A percentile compares a stretch with the other conserved stretches of the same genome.
Conservation (phyloP, 805 yeast species). For the Candida orba region DNA sequence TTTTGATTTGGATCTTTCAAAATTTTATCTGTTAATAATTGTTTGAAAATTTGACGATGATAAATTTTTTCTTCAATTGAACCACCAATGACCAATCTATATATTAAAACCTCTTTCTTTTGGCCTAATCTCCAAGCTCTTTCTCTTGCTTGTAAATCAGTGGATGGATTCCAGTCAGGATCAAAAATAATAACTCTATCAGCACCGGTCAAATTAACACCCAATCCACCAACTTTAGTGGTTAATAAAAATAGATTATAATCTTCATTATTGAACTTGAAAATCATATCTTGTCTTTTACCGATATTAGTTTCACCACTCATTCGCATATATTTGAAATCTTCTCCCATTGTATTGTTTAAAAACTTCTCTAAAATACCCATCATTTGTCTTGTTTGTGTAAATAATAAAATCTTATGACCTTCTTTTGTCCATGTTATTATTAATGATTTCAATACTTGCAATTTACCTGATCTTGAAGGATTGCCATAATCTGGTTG, state of each 20-base stretch:
- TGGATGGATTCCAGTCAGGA: conserved; percentile 99
- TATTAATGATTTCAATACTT: conserved; percentile 71
- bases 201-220: conserved; percentile 92
- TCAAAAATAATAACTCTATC: conserved; percentile 89
- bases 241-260: conserved; percentile 71
- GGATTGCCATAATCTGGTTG: conserved; percentile 46
- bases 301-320: conserved; percentile 88
- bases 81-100: conserved; percentile 88
- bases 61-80: conserved; percentile 95
- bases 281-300: conserved; percentile 72
- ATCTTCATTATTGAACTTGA: conserved; percentile 61
- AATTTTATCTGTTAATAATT: conserved; percentile 86
- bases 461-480: conserved; percentile 77
- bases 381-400: conserved; percentile 92
- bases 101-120: conserved; percentile 83
- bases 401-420: conserved; percentile 76
- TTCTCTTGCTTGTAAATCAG: conserved; percentile 94
- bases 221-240: conserved; percentile 94
- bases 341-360: conserved; percentile 26
- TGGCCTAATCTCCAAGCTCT: conserved; percentile 97
- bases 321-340: conserved; percentile 67
- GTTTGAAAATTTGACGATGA: conserved; percentile 94
- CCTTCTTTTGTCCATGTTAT: conserved; percentile 71
- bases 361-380: conserved; percentile 74
- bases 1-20: conserved; percentile 92